Percentiles rank a stretch among this genome's conserved stretches.
Evolutionary conservation across 257 asterid genomes (phyloP).

Genomic region (Nicotiana knightiana): DNA sequence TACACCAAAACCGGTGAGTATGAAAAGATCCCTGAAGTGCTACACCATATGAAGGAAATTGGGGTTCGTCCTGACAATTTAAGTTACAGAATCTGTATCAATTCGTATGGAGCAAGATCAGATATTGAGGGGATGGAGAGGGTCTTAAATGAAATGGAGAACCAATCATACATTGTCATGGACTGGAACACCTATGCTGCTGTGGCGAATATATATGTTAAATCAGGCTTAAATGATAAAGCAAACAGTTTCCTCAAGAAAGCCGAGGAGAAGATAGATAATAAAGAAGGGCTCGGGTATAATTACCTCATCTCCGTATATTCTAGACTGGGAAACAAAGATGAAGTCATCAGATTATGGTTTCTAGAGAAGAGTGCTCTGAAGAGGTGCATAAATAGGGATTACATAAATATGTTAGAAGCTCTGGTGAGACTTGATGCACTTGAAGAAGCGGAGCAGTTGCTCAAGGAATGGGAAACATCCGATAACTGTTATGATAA

Average conservation of each 20-base stretch:
- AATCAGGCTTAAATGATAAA: constrained; percentile 43
- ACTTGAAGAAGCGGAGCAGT: constrained; percentile 53
- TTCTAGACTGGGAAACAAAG: constrained; percentile 52
- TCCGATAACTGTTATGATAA: constrained; percentile 60
- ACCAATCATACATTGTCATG: constrained; percentile 32
- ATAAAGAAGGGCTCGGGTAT: constrained; percentile 46
- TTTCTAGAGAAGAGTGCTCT: constrained; percentile 37
- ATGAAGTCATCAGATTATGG: constrained; percentile 63
- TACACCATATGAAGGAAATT: constrained; percentile 43
- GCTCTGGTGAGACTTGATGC: constrained; percentile 60
- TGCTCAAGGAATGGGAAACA: constrained; percentile 70
- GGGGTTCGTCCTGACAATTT: constrained; percentile 58
- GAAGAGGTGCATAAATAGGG: constrained; percentile 52
- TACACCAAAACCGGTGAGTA: constrained; percentile 37
- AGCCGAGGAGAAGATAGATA: constrained; percentile 56
- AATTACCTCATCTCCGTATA: constrained; percentile 73
- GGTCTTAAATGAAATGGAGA: constrained; percentile 63
- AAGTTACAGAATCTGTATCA: constrained; percentile 77
- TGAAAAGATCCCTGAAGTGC: constrained; percentile 47
- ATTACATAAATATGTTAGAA: constrained; percentile 56
- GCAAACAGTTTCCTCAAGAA: constrained; percentile 48
- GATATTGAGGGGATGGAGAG: constrained; percentile 65
- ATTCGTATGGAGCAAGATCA: constrained; percentile 57
- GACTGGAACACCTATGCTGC: constrained; percentile 80
- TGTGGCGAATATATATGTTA: constrained; percentile 55